A percentile compares a stretch with the other conserved stretches of the same genome.
phyloP scores from a whole-genome alignment of 108 stramenopile genomes.

The Nitzschia putrida region DNA sequence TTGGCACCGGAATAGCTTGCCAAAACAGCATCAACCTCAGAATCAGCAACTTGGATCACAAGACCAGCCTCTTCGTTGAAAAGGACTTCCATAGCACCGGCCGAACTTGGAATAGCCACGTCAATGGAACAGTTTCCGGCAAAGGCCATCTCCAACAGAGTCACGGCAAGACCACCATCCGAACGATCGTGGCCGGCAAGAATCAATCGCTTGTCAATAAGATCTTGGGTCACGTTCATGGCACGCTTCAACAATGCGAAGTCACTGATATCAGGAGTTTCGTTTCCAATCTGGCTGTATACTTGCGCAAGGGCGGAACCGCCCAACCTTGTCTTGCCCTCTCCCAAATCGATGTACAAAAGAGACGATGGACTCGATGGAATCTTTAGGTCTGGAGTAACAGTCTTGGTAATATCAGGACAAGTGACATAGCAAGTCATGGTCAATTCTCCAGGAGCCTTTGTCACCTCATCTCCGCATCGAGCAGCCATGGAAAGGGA shows the following conservation, averaged over 20 bases:
- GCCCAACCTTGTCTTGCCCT: constrained; percentile 87
- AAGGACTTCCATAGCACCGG: constrained; percentile 74
- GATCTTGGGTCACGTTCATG: constrained; percentile 88
- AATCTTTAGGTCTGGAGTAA: constrained; percentile 96
- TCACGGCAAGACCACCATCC: constrained; percentile 92
- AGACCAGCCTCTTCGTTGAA: constrained; percentile 97
- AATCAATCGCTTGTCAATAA: constrained; percentile 77
- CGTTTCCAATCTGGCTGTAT: constrained; percentile 90
- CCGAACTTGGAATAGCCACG: constrained; percentile 73
- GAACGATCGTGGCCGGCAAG: constrained; percentile 95
- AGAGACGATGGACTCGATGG: constrained; percentile 63
- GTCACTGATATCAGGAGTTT: constrained; percentile 91
- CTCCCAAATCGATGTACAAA: constrained; percentile 88
- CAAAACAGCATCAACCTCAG: constrained; percentile 58
- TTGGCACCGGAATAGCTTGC: constrained; percentile 65
- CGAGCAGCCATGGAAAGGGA: constrained; percentile 98
- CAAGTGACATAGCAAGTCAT: constrained; percentile 95
- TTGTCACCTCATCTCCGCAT: constrained; percentile 93
- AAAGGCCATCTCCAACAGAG: constrained; percentile 97
- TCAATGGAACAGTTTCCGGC: constrained; percentile 95
- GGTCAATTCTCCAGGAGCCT: constrained; percentile 96
- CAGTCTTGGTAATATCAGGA: constrained; percentile 91
- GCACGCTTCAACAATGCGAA: constrained; percentile 79
- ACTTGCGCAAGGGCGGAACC: constrained; percentile 96
- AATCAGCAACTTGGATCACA: constrained; percentile 84